Percentiles rank a stretch among this genome's conserved stretches.
phyloP scores from a whole-genome alignment of 495 filamentous ascomycete species.

The Daldinia caldariorum region DNA sequence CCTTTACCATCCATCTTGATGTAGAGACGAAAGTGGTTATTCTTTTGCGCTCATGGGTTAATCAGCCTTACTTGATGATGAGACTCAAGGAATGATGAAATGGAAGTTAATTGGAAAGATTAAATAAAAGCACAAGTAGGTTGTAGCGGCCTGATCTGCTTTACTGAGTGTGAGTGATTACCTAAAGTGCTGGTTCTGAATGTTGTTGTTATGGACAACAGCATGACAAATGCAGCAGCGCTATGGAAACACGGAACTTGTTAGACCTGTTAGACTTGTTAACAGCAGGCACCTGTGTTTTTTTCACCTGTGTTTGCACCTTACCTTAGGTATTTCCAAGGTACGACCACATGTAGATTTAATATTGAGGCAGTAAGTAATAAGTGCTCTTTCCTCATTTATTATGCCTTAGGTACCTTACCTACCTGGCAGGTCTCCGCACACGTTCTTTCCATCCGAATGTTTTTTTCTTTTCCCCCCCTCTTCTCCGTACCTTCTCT shows the following conservation, averaged over 20 bases:
- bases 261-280: neutral
- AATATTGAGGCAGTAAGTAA: neutral
- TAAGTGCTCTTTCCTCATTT: neutral
- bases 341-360: neutral
- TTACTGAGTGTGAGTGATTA: neutral
- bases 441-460: neutral
- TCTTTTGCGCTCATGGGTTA: neutral
- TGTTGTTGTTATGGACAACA: neutral
- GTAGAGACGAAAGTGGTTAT: neutral
- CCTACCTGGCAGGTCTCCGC: neutral
- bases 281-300: neutral
- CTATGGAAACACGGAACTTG: neutral
- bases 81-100: neutral
- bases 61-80: neutral
- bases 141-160: neutral
- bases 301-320: neutral
- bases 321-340: neutral
- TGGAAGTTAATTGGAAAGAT: neutral
- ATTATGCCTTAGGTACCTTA: neutral
- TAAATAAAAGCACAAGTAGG: neutral
- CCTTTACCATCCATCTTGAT: neutral
- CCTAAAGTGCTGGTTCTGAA: neutral
- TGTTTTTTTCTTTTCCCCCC: too few relatives aligned
- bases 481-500: too few relatives aligned
- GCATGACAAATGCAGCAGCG: neutral